Percentiles rank a stretch among this genome's conserved stretches.
These are phyloP conservation scores for Vigna reflexopilosa DNA, from an alignment of 306 rosid genomes.

Conservation along the genomic window DNA sequence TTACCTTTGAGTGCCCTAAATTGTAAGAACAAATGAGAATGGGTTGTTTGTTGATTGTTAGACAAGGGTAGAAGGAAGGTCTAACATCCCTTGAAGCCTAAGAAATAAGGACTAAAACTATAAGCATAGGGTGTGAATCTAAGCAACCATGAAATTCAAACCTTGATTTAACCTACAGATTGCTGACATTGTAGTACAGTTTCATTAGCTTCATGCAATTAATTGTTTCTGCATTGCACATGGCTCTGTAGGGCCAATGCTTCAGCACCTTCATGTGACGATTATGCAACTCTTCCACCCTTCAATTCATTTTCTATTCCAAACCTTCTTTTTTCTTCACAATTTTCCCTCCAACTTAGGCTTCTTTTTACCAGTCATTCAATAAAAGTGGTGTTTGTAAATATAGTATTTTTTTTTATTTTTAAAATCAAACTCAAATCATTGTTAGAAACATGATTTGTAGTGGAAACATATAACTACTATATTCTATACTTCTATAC, in stretches of 20 bases:
- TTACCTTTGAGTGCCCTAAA: not conserved
- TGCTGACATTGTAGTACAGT: not conserved
- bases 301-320: conserved; percentile 22
- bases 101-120: conserved; percentile 5
- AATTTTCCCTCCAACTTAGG: too few species aligned
- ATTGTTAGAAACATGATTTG: too few species aligned
- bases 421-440: too few species aligned
- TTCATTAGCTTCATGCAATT: conserved; percentile 20
- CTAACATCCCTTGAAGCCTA: conserved; percentile 19
- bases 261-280: conserved; percentile 41
- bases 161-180: not conserved
- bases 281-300: conserved; percentile 13
- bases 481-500: too few species aligned
- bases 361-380: too few species aligned
- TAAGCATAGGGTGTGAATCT: conserved; percentile 23
- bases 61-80: not conserved
- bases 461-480: too few species aligned
- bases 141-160: conserved; percentile 21
- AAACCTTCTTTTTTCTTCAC: not conserved
- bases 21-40: not conserved
- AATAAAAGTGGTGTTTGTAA: too few species aligned
- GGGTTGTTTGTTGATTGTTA: not conserved
- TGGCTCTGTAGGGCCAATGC: conserved; percentile 37
- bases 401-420: too few species aligned
- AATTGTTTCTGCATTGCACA: conserved; percentile 25